Base-by-base conservation (phyloP, 768 basidiomycete genomes). In the Pulveroboletus frians region DNA sequence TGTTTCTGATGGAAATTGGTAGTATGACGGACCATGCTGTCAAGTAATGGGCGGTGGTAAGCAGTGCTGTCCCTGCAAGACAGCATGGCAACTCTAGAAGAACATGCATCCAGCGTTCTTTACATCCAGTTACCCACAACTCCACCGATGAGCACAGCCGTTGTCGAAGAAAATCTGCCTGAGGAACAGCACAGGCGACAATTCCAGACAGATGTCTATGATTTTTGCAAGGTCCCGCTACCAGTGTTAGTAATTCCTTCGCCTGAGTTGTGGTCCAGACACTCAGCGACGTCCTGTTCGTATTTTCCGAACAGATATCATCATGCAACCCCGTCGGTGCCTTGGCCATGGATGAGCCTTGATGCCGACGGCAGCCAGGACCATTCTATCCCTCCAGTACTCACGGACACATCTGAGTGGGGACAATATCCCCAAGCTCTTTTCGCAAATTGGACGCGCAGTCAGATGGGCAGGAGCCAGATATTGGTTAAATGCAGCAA, bases 311-410 rank as follows among this genome's bases (percentile, higher is more conserved):
- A 10, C 47, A 68, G 66, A 54, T 61, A 73, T 46, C 62, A 71
- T 9, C 72, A 73, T 54, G 72, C 66, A 2, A 64, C 71, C 2
- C 72, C 73, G 3, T 69, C 67, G 23, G 72, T 70, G 0, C 72
- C 72, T 0, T 73, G 72, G 72, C 72, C 72, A 8, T 73, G 69
- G 63, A 68, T 73, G 56, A 65, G 73, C 43, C 59, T 73, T 8
- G 64, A 69, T 36, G 56, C 14, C 8, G 68, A 64, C 50, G n/a
- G 13, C 31, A 56, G 53, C 9, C 47, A 61, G 18, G 57, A 57
- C 2, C 34, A 14, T 9, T 54, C 50, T 29, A 43, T 56, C 30
- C 55, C 58, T 0, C 62, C 61, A 5, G 58, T 1, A 5, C 37
- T 56, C 9, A 36, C 9, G 20, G 39, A 49, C 36, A 26, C 23